phyloP scores from a whole-genome alignment of 371 early-diverging fungal species.

The Apophysomyces elegans region DNA sequence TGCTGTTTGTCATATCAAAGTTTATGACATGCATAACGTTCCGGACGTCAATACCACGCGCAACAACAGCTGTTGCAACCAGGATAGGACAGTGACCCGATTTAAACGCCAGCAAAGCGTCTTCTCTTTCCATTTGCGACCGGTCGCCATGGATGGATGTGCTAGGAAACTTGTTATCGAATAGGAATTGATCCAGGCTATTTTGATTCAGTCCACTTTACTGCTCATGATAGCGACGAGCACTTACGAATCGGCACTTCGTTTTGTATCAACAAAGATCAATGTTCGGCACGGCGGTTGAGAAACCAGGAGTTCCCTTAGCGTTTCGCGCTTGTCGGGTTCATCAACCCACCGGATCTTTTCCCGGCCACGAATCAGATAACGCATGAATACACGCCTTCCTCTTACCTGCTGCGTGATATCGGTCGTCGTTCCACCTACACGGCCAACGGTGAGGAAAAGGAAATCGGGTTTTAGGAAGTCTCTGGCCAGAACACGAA shows the following conservation, averaged over 20 bases:
- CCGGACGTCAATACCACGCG: constrained; percentile 90
- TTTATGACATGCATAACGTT: constrained; percentile 87
- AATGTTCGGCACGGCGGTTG: constrained; percentile 66
- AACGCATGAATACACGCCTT: neutral
- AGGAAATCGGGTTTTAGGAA: constrained; percentile 70
- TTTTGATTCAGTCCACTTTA: neutral
- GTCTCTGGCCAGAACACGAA: constrained; percentile 86
- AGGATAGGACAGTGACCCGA: constrained; percentile 77
- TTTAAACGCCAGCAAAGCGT: constrained; percentile 77
- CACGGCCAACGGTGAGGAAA: constrained; percentile 36
- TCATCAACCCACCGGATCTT: constrained; percentile 52
- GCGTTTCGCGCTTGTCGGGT: constrained; percentile 43
- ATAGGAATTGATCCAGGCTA: constrained; percentile 73
- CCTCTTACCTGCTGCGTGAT: constrained; percentile 37
- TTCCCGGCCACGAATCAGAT: neutral
- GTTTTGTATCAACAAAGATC: constrained; percentile 85
- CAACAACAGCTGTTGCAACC: constrained; percentile 93
- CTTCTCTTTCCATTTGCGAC: constrained; percentile 82
- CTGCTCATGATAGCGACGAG: neutral
- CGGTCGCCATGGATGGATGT: constrained; percentile 83
- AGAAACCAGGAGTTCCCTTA: constrained; percentile 32
- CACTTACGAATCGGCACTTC: constrained; percentile 67
- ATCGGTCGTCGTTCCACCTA: constrained; percentile 50
- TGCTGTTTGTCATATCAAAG: constrained; percentile 77
- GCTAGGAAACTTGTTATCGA: constrained; percentile 63